Conservation (phyloP, 495 filamentous ascomycete species). For the Penicillium goetzii region DNA sequence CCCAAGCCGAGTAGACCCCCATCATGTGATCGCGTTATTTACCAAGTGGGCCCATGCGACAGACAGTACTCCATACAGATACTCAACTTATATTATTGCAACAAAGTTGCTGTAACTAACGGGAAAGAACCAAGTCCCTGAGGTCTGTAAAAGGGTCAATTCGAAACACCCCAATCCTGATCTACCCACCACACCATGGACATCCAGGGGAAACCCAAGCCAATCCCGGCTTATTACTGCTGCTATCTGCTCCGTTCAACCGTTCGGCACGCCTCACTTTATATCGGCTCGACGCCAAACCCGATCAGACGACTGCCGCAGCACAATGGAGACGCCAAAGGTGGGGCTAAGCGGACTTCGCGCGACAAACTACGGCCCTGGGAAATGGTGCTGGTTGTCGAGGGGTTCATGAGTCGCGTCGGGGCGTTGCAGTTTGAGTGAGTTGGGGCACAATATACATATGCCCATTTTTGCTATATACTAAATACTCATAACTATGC, state of each 20-base stretch:
- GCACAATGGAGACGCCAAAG: conserved; percentile 81
- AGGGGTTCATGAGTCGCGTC: conserved; percentile 83
- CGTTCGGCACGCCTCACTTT: conserved; percentile 63
- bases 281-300: conserved; percentile 91
- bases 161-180: background rate
- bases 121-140: background rate
- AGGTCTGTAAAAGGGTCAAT: background rate
- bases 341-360: conserved; percentile 80
- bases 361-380: conserved; percentile 72
- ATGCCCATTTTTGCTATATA: conserved; percentile 4
- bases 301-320: conserved; percentile 80
- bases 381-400: conserved; percentile 89
- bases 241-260: conserved; percentile 90
- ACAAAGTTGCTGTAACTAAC: background rate
- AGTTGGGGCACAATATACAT: conserved; percentile 28
- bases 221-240: conserved; percentile 74
- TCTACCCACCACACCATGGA: conserved; percentile 19
- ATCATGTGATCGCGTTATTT: conserved; percentile 23
- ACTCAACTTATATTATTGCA: background rate
- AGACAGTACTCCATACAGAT: background rate
- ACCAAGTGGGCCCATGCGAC: conserved; percentile 10
- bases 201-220: conserved; percentile 35
- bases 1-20: background rate
- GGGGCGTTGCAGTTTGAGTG: conserved; percentile 96
- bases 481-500: conserved; percentile 7